Evolutionary conservation across 2,329 filamentous ascomycete genomes (phyloP).

Genomic region (Microdochium trichocladiopsis): DNA sequence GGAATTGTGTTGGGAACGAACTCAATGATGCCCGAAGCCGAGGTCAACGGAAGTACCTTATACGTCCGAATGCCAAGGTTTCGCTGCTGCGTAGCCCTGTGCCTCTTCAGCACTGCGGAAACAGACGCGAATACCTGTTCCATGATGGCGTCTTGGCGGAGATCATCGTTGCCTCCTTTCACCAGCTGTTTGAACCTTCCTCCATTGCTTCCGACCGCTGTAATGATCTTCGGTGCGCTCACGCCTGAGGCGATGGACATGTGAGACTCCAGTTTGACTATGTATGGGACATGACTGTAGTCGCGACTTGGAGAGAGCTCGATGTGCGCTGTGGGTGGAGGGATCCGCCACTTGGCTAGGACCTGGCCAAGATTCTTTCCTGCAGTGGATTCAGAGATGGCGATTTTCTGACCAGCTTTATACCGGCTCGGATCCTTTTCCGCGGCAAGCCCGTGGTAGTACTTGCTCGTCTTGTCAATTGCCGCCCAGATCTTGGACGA

Average conservation of each 20-base stretch:
- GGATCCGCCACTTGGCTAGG: conserved; percentile 61
- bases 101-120: conserved; percentile 78
- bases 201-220: conserved; percentile 72
- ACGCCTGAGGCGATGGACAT: conserved; percentile 86
- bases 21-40: conserved; percentile 85
- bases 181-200: conserved; percentile 80
- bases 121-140: conserved; percentile 98
- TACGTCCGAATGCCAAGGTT: conserved; percentile 91
- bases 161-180: conserved; percentile 92
- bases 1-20: conserved; percentile 93
- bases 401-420: conserved; percentile 59
- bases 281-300: conserved; percentile 71
- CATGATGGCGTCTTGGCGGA: conserved; percentile 97
- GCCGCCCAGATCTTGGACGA: conserved; percentile 57
- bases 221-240: conserved; percentile 90
- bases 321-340: conserved; percentile 85
- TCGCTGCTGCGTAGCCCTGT: conserved; percentile 80
- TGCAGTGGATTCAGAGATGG: conserved; percentile 51
- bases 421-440: conserved; percentile 57
- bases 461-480: conserved; percentile 67
- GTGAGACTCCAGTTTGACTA: conserved; percentile 62
- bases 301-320: conserved; percentile 65
- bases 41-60: conserved; percentile 86
- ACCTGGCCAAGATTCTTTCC: conserved; percentile 57
- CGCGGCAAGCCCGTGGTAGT: conserved; percentile 57